Evolutionary conservation across 768 basidiomycete genomes (phyloP).

Genomic region (Pleurotus platypus): DNA sequence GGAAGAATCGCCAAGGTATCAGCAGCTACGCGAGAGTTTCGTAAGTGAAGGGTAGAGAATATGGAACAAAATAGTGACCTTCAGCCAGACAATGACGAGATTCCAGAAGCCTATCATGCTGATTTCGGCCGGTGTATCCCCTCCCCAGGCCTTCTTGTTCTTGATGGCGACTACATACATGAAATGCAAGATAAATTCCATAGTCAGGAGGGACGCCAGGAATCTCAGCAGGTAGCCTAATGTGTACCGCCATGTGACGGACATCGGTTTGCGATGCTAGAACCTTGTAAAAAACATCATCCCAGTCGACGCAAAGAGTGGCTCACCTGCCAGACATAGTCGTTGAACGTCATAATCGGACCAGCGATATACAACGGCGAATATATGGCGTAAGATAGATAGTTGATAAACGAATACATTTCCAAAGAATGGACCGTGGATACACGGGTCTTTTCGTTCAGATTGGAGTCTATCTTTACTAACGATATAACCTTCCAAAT

Average conservation of each 20-base stretch:
- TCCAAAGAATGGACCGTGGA: constrained; percentile 48
- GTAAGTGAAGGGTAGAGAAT: neutral
- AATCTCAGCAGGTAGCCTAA: constrained; percentile 71
- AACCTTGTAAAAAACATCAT: neutral
- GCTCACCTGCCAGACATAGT: constrained; percentile 89
- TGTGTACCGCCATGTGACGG: constrained; percentile 34
- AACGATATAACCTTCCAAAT: neutral
- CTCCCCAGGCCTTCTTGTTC: constrained; percentile 78
- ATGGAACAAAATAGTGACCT: constrained; percentile 48
- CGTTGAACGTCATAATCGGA: constrained; percentile 94
- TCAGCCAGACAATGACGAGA: constrained; percentile 92
- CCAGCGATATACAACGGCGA: constrained; percentile 95
- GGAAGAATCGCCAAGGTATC: constrained; percentile 96
- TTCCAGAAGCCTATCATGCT: constrained; percentile 98
- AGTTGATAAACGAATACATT: constrained; percentile 68
- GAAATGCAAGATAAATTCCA: constrained; percentile 89
- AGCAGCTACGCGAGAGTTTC: constrained; percentile 56
- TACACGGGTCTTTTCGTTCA: constrained; percentile 61
- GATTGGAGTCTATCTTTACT: constrained; percentile 10
- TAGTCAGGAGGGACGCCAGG: constrained; percentile 64
- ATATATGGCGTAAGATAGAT: constrained; percentile 84
- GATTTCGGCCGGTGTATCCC: constrained; percentile 74
- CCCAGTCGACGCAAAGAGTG: neutral
- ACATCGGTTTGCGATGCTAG: constrained; percentile 60
- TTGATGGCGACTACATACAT: constrained; percentile 99